Evolutionary conservation across 1,284 basidiomycete species (phyloP).

Genomic region (Ceratobasidium sp.): DNA sequence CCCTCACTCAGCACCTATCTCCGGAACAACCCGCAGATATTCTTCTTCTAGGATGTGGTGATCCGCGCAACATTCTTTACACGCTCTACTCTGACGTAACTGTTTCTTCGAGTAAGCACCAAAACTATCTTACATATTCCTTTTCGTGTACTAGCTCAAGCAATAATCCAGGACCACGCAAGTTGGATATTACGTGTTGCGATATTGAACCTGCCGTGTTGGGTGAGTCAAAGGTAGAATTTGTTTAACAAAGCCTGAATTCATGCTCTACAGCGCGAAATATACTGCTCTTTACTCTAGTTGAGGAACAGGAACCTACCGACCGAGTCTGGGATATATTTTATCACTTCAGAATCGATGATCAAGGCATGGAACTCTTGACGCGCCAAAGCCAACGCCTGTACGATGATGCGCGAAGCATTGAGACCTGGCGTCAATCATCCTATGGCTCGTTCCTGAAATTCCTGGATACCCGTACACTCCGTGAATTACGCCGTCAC

Average conservation of each 20-base stretch:
- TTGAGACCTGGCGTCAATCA: slow-evolving; percentile 2
- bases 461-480: not conserved
- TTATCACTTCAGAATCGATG: slow-evolving; percentile 37
- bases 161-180: not conserved
- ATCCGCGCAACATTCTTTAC: slow-evolving; percentile 67
- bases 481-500: not conserved
- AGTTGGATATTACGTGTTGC: slow-evolving; percentile 22
- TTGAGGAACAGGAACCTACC: not conserved
- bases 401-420: not conserved
- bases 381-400: slow-evolving; percentile 6
- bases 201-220: slow-evolving; percentile 1
- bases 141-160: not conserved
- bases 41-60: slow-evolving; percentile 70
- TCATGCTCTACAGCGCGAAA: slow-evolving; percentile 11
- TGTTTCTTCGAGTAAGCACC: not conserved
- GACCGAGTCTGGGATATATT: slow-evolving; percentile 27
- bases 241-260: not conserved
- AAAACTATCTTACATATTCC: not conserved
- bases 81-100: slow-evolving; percentile 64
- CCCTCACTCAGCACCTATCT: slow-evolving; percentile 60
- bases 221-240: not conserved
- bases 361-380: not conserved
- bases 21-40: slow-evolving; percentile 54
- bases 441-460: not conserved
- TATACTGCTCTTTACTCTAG: slow-evolving; percentile 6